These are phyloP conservation scores for Geranium incanum DNA, from an alignment of 441 rosid genomes.

Conservation along the genomic window DNA sequence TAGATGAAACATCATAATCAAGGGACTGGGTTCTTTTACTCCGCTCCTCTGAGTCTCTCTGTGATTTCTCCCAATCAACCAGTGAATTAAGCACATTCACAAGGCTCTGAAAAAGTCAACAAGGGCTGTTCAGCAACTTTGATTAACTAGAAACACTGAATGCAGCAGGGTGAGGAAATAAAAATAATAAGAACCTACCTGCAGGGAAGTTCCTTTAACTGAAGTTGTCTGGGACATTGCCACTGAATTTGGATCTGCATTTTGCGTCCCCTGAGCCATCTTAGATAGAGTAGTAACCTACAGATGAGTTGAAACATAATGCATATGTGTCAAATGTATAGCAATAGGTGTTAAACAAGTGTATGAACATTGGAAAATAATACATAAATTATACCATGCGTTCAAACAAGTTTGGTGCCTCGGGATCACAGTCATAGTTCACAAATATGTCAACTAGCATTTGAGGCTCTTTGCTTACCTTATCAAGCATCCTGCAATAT, in stretches of 20 bases:
- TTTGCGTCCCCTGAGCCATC: constrained; percentile 91
- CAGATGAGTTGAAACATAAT: constrained; percentile 21
- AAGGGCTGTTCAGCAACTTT: constrained; percentile 23
- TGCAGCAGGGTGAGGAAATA: background rate
- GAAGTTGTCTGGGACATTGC: constrained; percentile 69
- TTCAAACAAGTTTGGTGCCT: constrained; percentile 98
- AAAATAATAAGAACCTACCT: constrained; percentile 46
- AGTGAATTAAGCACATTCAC: constrained; percentile 85
- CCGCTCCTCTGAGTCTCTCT: constrained; percentile 43
- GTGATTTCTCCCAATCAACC: constrained; percentile 92
- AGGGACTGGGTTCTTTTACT: constrained; percentile 35
- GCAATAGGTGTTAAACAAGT: constrained; percentile 7
- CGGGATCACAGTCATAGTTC: constrained; percentile 97
- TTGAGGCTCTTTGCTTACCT: constrained; percentile 92
- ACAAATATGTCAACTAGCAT: constrained; percentile 98
- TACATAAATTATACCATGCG: constrained; percentile 59
- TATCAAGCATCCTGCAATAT: constrained; percentile 84
- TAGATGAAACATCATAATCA: constrained; percentile 42
- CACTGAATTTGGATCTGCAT: constrained; percentile 75
- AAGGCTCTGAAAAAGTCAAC: constrained; percentile 63
- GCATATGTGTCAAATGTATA: constrained; percentile 14
- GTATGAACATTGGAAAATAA: constrained; percentile 16
- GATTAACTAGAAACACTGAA: constrained; percentile 18
- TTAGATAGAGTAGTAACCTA: constrained; percentile 88
- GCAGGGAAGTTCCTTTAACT: constrained; percentile 84